These are phyloP conservation scores for Alnus rubra DNA, from an alignment of 306 rosid species.

Conservation along the genomic window DNA sequence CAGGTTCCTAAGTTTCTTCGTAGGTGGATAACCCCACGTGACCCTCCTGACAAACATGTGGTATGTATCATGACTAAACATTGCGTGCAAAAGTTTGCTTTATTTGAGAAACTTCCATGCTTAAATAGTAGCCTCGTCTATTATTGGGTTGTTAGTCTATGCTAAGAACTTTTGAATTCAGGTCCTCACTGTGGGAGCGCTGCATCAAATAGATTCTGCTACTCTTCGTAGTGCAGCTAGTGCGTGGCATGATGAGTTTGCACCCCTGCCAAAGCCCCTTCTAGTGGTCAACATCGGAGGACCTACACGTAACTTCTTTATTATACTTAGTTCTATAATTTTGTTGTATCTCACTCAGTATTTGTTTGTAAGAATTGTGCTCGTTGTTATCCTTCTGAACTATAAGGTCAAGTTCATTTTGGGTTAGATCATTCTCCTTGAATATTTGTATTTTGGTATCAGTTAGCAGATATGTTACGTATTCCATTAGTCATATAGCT, in stretches of 20 bases:
- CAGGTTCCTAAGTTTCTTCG: conserved; percentile 75
- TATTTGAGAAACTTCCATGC: conserved; percentile 19
- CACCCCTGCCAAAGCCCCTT: conserved; percentile 74
- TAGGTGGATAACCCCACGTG: conserved; percentile 88
- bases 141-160: conserved; percentile 14
- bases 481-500: not conserved
- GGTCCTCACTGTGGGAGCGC: conserved; percentile 86
- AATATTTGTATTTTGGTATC: not conserved
- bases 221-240: conserved; percentile 80
- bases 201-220: conserved; percentile 86
- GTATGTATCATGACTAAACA: conserved; percentile 47
- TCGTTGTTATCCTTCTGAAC: not conserved
- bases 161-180: conserved; percentile 33
- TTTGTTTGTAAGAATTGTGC: not conserved
- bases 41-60: conserved; percentile 85
- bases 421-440: not conserved
- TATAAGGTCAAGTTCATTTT: not conserved
- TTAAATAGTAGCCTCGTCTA: conserved; percentile 22
- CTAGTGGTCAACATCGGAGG: conserved; percentile 85
- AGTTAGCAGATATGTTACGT: not conserved
- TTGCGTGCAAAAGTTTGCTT: conserved; percentile 6
- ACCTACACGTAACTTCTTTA: conserved; percentile 62
- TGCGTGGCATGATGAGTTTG: conserved; percentile 82
- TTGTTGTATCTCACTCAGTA: not conserved
- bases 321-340: conserved; percentile 12